These are phyloP conservation scores for Corymbia calophylla DNA, from an alignment of 441 rosid species.

Conservation along the genomic window DNA sequence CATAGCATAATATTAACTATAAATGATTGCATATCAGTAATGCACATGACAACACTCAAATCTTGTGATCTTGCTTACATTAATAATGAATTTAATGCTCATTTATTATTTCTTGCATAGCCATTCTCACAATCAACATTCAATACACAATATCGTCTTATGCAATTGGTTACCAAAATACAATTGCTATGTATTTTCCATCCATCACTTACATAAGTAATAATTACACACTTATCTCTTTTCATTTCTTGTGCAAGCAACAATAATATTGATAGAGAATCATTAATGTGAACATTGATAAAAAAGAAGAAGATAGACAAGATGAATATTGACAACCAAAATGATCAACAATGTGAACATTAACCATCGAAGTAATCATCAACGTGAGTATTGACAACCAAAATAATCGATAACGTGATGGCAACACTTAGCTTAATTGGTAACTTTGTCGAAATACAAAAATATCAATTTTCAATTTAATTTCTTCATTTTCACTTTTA, in stretches of 20 bases:
- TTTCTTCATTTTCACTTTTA: not conserved
- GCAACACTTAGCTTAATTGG: not conserved
- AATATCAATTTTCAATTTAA: too few relatives aligned
- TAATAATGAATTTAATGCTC: not conserved
- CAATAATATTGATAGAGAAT: too few relatives aligned
- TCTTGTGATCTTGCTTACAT: not conserved
- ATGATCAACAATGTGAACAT: not conserved
- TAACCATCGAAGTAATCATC: fast-evolving
- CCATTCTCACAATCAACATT: not conserved
- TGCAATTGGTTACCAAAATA: not conserved
- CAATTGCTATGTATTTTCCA: not conserved
- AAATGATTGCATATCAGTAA: not conserved
- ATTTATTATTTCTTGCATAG: not conserved
- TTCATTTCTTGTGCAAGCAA: not conserved
- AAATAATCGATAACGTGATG: not conserved
- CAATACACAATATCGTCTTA: not conserved
- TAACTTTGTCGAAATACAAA: not conserved
- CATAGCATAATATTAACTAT: too few relatives aligned
- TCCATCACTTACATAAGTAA: too few relatives aligned
- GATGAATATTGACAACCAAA: not conserved
- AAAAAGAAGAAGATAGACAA: not conserved
- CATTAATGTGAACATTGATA: not conserved
- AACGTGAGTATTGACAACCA: not conserved
- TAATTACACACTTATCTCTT: not conserved
- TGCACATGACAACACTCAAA: too few relatives aligned